A percentile compares a stretch with the other conserved stretches of the same genome.
Conservation (phyloP, 305 asterid genomes). For the Coffea humblotiana region DNA sequence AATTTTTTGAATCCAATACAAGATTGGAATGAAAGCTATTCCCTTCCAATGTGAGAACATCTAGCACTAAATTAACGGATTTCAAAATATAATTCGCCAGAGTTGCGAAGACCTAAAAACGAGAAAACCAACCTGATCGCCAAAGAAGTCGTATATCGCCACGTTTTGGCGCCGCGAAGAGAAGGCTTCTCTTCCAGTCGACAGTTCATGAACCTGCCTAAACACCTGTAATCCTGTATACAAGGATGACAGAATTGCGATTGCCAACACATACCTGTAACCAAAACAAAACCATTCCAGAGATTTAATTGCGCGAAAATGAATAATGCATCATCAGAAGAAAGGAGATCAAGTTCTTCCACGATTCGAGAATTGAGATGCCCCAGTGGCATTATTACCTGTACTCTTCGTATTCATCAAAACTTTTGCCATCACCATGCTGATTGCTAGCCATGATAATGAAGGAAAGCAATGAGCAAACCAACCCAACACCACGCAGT, state of each 20-base stretch:
- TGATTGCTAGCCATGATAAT: slow-evolving; percentile 64
- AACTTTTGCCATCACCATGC: slow-evolving; percentile 66
- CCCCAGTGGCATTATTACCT: slow-evolving; percentile 25
- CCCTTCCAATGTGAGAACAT: too few relatives aligned
- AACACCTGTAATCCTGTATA: slow-evolving; percentile 56
- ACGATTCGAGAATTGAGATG: too few relatives aligned
- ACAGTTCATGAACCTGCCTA: slow-evolving; percentile 47
- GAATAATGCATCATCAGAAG: background rate
- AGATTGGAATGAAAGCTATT: background rate
- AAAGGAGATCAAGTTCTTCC: too few relatives aligned
- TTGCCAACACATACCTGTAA: slow-evolving; percentile 58
- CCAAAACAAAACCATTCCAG: slow-evolving; percentile 3
- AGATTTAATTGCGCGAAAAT: background rate
- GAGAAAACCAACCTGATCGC: slow-evolving; percentile 61
- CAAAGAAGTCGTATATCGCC: slow-evolving; percentile 51
- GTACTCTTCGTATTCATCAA: slow-evolving; percentile 62
- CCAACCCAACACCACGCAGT: slow-evolving; percentile 38
- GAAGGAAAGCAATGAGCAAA: slow-evolving; percentile 70
- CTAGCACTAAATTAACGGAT: background rate
- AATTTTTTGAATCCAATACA: too few relatives aligned
- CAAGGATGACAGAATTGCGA: slow-evolving; percentile 60
- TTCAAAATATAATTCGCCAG: too few relatives aligned
- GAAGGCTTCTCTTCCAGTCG: slow-evolving; percentile 38
- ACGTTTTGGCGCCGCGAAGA: slow-evolving; percentile 29
- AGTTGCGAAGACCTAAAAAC: too few relatives aligned